Evolutionary conservation across 1,284 basidiomycete genomes (phyloP).

Genomic region (Heterobasidion irregulare): DNA sequence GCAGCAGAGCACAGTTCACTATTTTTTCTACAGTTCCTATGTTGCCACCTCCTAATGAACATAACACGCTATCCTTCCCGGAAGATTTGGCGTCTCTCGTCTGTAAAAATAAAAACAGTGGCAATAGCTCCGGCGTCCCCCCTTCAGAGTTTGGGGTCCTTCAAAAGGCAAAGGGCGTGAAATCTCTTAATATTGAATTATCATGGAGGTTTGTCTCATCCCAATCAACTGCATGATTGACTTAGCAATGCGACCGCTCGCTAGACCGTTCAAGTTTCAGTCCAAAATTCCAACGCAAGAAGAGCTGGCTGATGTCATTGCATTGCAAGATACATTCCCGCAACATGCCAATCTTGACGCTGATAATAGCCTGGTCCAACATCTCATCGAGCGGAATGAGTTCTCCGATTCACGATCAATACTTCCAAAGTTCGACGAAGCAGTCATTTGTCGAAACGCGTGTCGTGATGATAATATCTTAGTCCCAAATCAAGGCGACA

Average conservation of each 20-base stretch:
- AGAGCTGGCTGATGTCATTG: constrained; percentile 1
- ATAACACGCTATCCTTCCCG: constrained; percentile 10
- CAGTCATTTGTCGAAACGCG: neutral
- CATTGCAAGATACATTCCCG: neutral
- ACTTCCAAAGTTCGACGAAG: neutral
- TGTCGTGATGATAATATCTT: too few species aligned
- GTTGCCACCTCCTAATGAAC: constrained; percentile 40
- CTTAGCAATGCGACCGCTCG: neutral
- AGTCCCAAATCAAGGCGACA: too few species aligned
- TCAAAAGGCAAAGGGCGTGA: neutral
- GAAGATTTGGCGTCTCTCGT: neutral
- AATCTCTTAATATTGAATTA: constrained; percentile 1
- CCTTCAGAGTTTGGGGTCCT: neutral
- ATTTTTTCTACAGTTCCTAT: constrained; percentile 36
- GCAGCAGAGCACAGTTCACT: neutral
- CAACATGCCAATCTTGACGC: neutral
- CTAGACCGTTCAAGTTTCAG: constrained; percentile 1
- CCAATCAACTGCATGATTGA: too few species aligned
- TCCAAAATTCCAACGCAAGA: neutral
- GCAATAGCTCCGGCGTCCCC: neutral
- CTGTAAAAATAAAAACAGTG: neutral
- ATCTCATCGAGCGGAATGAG: neutral
- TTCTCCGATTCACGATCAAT: neutral
- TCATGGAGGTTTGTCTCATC: constrained; percentile 2
- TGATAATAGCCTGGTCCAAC: neutral